Evolutionary conservation across 768 basidiomycete species (phyloP).

Genomic region (Termitomyces sp.): DNA sequence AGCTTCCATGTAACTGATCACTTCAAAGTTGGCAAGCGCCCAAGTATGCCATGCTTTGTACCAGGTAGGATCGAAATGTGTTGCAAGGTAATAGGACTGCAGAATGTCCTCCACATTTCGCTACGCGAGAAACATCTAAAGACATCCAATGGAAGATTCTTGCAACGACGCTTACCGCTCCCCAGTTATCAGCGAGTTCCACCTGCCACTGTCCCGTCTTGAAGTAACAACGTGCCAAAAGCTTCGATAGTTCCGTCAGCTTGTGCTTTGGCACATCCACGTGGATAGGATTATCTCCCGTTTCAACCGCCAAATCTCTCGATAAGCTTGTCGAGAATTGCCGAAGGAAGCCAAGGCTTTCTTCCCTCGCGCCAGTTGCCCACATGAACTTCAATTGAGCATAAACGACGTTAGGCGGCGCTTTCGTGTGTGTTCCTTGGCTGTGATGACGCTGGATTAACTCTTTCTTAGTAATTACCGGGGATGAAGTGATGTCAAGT

Average conservation of each 20-base stretch:
- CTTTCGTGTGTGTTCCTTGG: constrained; percentile 52
- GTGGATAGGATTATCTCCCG: constrained; percentile 44
- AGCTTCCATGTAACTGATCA: constrained; percentile 75
- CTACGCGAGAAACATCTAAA: constrained; percentile 32
- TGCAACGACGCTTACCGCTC: constrained; percentile 47
- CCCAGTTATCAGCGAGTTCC: constrained; percentile 76
- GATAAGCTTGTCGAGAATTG: constrained; percentile 76
- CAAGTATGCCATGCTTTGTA: constrained; percentile 99
- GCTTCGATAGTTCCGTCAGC: constrained; percentile 62
- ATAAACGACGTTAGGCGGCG: constrained; percentile 94
- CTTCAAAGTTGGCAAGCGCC: constrained; percentile 95
- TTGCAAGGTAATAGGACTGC: constrained; percentile 79
- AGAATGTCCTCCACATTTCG: constrained; percentile 79
- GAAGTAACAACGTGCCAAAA: constrained; percentile 95
- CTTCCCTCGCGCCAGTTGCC: constrained; percentile 75
- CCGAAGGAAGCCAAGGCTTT: constrained; percentile 78
- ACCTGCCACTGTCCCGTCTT: constrained; percentile 96
- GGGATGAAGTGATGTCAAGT: constrained; percentile 10
- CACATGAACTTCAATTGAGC: constrained; percentile 95
- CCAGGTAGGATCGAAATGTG: constrained; percentile 91
- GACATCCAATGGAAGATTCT: background rate
- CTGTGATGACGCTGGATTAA: constrained; percentile 42
- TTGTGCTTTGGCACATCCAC: constrained; percentile 52
- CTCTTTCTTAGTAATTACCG: background rate
- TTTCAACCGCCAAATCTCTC: constrained; percentile 64